Evolutionary conservation across 2,329 filamentous ascomycete genomes (phyloP).

Genomic region (Cercospora berteroae): DNA sequence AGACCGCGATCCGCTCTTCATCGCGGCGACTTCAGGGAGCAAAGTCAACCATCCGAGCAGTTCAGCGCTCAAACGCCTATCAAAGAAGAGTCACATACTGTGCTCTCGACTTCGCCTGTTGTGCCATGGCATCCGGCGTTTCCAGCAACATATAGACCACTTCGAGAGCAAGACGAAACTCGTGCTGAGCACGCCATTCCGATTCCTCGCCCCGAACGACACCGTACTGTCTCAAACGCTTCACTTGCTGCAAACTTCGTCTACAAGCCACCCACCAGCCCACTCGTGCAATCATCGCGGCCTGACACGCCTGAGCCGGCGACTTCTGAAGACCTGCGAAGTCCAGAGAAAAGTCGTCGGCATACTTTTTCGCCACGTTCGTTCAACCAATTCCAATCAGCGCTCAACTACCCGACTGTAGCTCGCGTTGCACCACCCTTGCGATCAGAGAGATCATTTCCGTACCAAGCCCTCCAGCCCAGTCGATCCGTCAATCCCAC

Average conservation of each 20-base stretch:
- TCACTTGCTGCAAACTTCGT: constrained; percentile 77
- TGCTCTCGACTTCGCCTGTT: constrained; percentile 53
- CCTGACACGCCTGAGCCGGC: constrained; percentile 36
- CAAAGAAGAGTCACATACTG: constrained; percentile 22
- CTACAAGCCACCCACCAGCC: constrained; percentile 86
- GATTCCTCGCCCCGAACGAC: constrained; percentile 43
- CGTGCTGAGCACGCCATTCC: constrained; percentile 19
- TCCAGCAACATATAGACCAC: constrained; percentile 39
- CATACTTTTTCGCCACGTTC: constrained; percentile 69
- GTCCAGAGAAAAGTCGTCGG: constrained; percentile 57
- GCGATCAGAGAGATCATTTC: constrained; percentile 60
- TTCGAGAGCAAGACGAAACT: constrained; percentile 13
- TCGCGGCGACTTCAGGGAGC: constrained; percentile 60
- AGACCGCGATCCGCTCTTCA: constrained; percentile 73
- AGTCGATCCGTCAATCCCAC: constrained; percentile 66
- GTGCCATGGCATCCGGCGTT: constrained; percentile 57
- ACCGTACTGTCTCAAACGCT: constrained; percentile 53
- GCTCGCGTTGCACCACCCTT: constrained; percentile 43
- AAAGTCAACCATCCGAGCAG: constrained; percentile 17
- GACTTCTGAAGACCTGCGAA: constrained; percentile 40
- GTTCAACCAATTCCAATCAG: constrained; percentile 52
- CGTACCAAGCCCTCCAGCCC: constrained; percentile 77
- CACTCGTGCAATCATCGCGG: constrained; percentile 65
- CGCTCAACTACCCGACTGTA: constrained; percentile 37
- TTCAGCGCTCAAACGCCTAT: constrained; percentile 16